Conservation (phyloP, 495 filamentous ascomycete genomes). For the Aspergillus asperescens region DNA sequence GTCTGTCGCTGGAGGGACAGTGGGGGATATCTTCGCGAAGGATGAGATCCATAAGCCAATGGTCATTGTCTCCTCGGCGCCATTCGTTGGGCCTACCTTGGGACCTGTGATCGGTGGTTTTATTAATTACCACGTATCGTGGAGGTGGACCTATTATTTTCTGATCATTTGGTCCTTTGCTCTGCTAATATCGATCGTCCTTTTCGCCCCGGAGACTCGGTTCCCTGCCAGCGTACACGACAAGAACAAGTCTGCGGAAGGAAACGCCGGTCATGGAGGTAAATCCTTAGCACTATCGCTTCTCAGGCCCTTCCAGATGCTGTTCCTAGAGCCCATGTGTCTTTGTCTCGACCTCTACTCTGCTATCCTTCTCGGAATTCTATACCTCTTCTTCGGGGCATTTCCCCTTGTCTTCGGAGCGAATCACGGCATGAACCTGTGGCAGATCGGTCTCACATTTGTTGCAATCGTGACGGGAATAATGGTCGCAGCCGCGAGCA, state of each 20-base stretch:
- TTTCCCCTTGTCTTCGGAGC: constrained; percentile 82
- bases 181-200: not conserved
- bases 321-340: constrained; percentile 76
- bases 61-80: constrained; percentile 59
- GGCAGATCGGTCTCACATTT: constrained; percentile 71
- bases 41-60: constrained; percentile 61
- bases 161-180: constrained; percentile 64
- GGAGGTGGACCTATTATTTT: constrained; percentile 77
- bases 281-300: not conserved
- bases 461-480: constrained; percentile 67
- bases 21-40: constrained; percentile 71
- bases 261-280: not conserved
- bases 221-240: not conserved
- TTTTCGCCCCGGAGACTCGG: not conserved
- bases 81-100: constrained; percentile 58
- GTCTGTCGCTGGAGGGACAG: constrained; percentile 74
- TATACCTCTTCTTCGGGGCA: constrained; percentile 95
- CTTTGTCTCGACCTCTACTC: too few species aligned
- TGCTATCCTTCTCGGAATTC: constrained; percentile 78
- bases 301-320: constrained; percentile 59
- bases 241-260: not conserved
- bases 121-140: constrained; percentile 61
- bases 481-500: constrained; percentile 51
- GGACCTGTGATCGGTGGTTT: constrained; percentile 47
- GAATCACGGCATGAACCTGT: constrained; percentile 67